phyloP scores from a whole-genome alignment of 2,329 filamentous ascomycete genomes.

The Microcyclosporella mali region DNA sequence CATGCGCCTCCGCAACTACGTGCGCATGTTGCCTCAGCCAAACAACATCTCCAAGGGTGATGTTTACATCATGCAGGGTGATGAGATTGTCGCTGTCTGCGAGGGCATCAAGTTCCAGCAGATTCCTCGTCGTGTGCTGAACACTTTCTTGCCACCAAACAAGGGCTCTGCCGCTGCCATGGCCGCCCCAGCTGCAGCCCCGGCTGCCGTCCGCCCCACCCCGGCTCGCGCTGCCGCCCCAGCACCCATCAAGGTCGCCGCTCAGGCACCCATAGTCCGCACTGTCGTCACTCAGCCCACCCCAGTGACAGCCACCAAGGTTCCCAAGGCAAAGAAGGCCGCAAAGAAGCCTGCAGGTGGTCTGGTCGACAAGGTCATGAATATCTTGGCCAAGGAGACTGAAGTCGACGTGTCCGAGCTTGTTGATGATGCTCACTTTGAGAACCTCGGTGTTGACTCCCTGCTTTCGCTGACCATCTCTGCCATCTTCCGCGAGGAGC shows the following conservation, averaged over 20 bases:
- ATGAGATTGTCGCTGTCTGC: slow-evolving; percentile 53
- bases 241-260: slow-evolving; percentile 16
- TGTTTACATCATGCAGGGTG: slow-evolving; percentile 55
- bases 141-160: slow-evolving; percentile 60
- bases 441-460: slow-evolving; percentile 58
- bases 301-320: slow-evolving; percentile 29
- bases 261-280: slow-evolving; percentile 12
- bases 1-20: slow-evolving; percentile 53
- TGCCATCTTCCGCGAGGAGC: slow-evolving; percentile 56
- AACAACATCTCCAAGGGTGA: slow-evolving; percentile 54
- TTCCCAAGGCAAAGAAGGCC: slow-evolving; percentile 49
- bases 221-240: slow-evolving; percentile 14
- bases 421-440: slow-evolving; percentile 54
- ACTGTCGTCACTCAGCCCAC: slow-evolving; percentile 29
- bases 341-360: slow-evolving; percentile 48
- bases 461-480: slow-evolving; percentile 56
- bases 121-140: slow-evolving; percentile 60
- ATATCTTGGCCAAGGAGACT: slow-evolving; percentile 62
- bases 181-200: slow-evolving; percentile 31
- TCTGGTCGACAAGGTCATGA: slow-evolving; percentile 51
- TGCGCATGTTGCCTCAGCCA: slow-evolving; percentile 54
- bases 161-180: slow-evolving; percentile 32
- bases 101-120: slow-evolving; percentile 61
- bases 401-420: slow-evolving; percentile 54
- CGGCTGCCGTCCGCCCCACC: slow-evolving; percentile 9